Conservation (phyloP, 305 asterid genomes). For the Nicotiana rustica region DNA sequence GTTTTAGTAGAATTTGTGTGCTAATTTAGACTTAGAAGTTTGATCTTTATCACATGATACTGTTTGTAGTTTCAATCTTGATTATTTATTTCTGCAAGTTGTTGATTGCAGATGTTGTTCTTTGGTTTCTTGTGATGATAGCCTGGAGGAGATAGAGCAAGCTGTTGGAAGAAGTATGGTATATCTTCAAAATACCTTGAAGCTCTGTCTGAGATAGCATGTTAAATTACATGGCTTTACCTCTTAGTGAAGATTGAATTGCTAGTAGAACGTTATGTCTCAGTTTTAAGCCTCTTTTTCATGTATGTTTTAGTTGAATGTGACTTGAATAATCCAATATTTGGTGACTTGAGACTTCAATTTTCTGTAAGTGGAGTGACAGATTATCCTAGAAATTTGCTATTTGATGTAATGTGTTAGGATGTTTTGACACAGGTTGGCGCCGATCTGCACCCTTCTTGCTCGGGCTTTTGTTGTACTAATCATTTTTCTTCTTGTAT, state of each 20-base stretch:
- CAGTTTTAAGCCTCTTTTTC: slow-evolving; percentile 46
- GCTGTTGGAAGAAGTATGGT: slow-evolving; percentile 55
- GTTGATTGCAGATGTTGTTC: neutral
- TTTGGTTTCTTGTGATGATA: slow-evolving; percentile 44
- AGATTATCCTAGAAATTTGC: slow-evolving; percentile 49
- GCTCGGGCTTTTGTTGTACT: slow-evolving; percentile 29
- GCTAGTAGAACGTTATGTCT: slow-evolving; percentile 50
- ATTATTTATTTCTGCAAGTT: neutral
- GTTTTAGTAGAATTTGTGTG: slow-evolving; percentile 13
- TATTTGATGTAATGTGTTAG: slow-evolving; percentile 63
- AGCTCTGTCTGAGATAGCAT: slow-evolving; percentile 43
- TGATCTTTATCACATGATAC: neutral
- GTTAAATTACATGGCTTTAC: slow-evolving; percentile 49
- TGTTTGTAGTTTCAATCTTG: neutral
- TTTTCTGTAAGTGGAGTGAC: slow-evolving; percentile 46
- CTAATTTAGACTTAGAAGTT: neutral
- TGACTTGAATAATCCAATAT: slow-evolving; percentile 48
- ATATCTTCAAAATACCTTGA: slow-evolving; percentile 39
- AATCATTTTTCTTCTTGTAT: slow-evolving; percentile 45
- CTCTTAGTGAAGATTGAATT: slow-evolving; percentile 43
- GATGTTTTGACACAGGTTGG: slow-evolving; percentile 54
- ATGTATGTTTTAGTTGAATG: slow-evolving; percentile 48
- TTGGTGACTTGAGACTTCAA: slow-evolving; percentile 48
- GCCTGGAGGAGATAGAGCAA: slow-evolving; percentile 52
- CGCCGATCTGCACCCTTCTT: slow-evolving; percentile 41